Evolutionary conservation across 805 yeast species (phyloP), one percentile per base, ranked within the genome.

Genomic region (Metschnikowia matae): DNA sequence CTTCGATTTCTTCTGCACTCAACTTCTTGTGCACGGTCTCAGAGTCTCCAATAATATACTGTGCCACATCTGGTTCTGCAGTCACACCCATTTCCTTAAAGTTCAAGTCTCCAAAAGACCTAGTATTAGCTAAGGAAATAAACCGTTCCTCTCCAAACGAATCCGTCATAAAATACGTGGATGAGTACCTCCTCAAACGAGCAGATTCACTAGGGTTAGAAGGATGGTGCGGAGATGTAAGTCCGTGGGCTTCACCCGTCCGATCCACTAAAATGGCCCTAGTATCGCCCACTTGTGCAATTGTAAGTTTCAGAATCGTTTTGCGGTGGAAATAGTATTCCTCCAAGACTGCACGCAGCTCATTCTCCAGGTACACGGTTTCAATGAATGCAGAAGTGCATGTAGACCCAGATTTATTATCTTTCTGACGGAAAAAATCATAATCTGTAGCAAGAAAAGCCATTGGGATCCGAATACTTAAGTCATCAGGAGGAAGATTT

Each of bases 281-380:
- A 2, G 97, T 87, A 64, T 94, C 99, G 5, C 99, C 99, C 13
- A 92, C 83, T 62, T 94, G 99, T 1, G 95, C 91, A 17, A 91
- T 80, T 0, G 87, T 77, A 20, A 94, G 66, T 59, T 83, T 82
- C 20, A 89, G 75, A 11, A 85, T 70, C 3, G 87, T 84, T 7
- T 76, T 72, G n/a, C 83, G 80, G 53, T 84, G 82, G 69, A 91
- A 85, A 65, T 77, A 85, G 60, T 73, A 78, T 48, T 61, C 60
- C 52, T 67, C 71, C 48, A 54, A 46, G 53, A 65, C 66, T 51
- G 72, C 58, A 61, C 67, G 46, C 63, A 54, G 40, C 55, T 60
- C 60, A 57, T 60, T 63, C 21, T 67, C 58, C 40, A 52, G 61
- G 59, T 70, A 72, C 15, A 71, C 48, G 4, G 84, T 77, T 59